Conservation (phyloP, 768 basidiomycete species). For the Mycena polygramma region DNA sequence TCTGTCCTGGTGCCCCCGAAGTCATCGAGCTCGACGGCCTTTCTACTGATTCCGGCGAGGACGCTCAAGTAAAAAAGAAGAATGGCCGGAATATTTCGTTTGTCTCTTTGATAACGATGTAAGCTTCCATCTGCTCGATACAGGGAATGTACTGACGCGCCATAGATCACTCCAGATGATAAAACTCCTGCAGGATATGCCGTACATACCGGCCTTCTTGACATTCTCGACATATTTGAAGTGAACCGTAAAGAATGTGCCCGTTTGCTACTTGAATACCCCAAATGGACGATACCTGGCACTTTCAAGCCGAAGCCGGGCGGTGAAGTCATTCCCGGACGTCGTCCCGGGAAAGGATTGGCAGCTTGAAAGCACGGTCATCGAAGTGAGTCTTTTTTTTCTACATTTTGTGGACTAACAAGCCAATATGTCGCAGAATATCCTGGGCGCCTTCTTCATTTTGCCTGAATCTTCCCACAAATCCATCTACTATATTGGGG, state of each 20-base stretch:
- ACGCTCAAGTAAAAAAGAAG: slow-evolving; percentile 84
- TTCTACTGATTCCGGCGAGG: slow-evolving; percentile 76
- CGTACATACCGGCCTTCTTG: slow-evolving; percentile 79
- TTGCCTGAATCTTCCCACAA: slow-evolving; percentile 85
- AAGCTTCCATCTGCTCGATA: slow-evolving; percentile 33
- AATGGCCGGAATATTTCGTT: slow-evolving; percentile 83
- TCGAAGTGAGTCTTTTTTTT: slow-evolving; percentile 70
- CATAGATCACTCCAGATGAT: slow-evolving; percentile 82
- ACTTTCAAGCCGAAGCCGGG: slow-evolving; percentile 88
- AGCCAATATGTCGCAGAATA: slow-evolving; percentile 58
- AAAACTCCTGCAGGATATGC: slow-evolving; percentile 83
- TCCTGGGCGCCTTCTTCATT: slow-evolving; percentile 80
- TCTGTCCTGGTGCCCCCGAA: slow-evolving; percentile 90
- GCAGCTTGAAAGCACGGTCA: slow-evolving; percentile 90
- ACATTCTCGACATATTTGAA: slow-evolving; percentile 91
- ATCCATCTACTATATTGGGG: slow-evolving; percentile 85
- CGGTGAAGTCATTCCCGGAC: slow-evolving; percentile 62
- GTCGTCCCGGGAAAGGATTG: slow-evolving; percentile 77
- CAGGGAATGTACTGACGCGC: slow-evolving; percentile 8
- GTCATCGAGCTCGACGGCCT: slow-evolving; percentile 84
- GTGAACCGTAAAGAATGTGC: slow-evolving; percentile 97
- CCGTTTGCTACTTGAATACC: slow-evolving; percentile 85
- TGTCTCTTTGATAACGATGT: slow-evolving; percentile 75
- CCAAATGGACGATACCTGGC: slow-evolving; percentile 84
- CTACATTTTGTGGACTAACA: neutral